Evolutionary conservation across 805 yeast species (phyloP).

Genomic region (Saturnispora gosingensis): DNA sequence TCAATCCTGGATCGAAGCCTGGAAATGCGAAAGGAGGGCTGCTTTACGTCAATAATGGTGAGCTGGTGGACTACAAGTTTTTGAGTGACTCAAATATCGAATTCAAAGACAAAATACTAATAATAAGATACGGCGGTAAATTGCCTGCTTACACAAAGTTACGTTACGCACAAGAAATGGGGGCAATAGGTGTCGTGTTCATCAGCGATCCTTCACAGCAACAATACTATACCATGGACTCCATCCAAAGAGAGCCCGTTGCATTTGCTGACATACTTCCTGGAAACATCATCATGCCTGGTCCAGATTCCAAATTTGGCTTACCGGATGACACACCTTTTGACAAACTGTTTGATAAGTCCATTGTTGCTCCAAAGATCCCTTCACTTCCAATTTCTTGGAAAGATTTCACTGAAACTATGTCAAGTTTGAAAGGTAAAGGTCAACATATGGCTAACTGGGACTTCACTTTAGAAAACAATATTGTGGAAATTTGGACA

Average conservation of each 20-base stretch:
- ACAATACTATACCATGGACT: slow-evolving; percentile 29
- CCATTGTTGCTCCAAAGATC: slow-evolving; percentile 52
- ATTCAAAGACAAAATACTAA: slow-evolving; percentile 41
- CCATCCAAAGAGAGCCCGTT: slow-evolving; percentile 48
- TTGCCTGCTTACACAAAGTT: slow-evolving; percentile 43
- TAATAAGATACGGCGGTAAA: slow-evolving; percentile 49
- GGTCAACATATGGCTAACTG: slow-evolving; percentile 33
- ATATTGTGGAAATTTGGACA: slow-evolving; percentile 34
- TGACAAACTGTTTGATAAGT: slow-evolving; percentile 34
- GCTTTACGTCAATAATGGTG: slow-evolving; percentile 63
- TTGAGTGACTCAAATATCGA: slow-evolving; percentile 32
- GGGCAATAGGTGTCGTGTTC: slow-evolving; percentile 61
- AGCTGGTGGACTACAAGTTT: slow-evolving; percentile 39
- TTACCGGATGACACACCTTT: slow-evolving; percentile 32
- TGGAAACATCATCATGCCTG: slow-evolving; percentile 78
- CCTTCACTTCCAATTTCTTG: slow-evolving; percentile 75
- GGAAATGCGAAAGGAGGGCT: slow-evolving; percentile 47
- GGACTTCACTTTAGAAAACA: slow-evolving; percentile 23
- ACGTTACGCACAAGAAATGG: slow-evolving; percentile 42
- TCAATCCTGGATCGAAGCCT: slow-evolving; percentile 57
- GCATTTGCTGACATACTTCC: slow-evolving; percentile 49
- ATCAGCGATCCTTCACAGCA: slow-evolving; percentile 36
- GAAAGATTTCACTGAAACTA: slow-evolving; percentile 49
- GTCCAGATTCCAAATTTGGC: slow-evolving; percentile 38
- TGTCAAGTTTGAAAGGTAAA: slow-evolving; percentile 27